A percentile compares a stretch with the other conserved stretches of the same genome.
Conservation (phyloP, 2,329 filamentous ascomycete species). For the Claviceps humidiphila region DNA sequence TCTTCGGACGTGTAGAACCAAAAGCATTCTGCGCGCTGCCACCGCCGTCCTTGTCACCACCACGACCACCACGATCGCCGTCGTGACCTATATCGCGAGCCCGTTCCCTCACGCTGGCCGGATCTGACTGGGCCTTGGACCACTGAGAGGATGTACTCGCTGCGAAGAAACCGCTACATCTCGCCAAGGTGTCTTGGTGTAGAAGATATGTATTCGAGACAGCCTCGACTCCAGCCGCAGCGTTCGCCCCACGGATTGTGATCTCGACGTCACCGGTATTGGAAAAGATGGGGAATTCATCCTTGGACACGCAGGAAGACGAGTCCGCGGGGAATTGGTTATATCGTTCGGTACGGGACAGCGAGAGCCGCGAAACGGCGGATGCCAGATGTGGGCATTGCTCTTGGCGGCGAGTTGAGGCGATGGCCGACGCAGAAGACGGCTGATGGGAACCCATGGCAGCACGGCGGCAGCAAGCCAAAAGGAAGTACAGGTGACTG, state of each 20-base stretch:
- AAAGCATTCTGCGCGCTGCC: neutral
- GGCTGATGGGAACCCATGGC: conserved; percentile 39
- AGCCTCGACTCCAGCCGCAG: conserved; percentile 35
- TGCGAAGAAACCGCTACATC: conserved; percentile 91
- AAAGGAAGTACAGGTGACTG: neutral
- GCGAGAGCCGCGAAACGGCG: conserved; percentile 49
- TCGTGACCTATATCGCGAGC: conserved; percentile 20
- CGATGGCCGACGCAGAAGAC: conserved; percentile 2
- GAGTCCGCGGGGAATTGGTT: conserved; percentile 71
- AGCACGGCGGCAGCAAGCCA: conserved; percentile 31
- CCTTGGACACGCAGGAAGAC: conserved; percentile 57
- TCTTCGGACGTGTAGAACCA: conserved; percentile 19
- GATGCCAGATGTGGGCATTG: conserved; percentile 19
- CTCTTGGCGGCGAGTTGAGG: neutral
- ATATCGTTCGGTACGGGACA: conserved; percentile 53
- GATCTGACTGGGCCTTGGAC: conserved; percentile 26
- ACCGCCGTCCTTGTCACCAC: neutral
- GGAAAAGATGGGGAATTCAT: conserved; percentile 79
- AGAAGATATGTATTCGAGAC: conserved; percentile 55
- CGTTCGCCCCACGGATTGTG: conserved; percentile 47
- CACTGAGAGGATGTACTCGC: conserved; percentile 71
- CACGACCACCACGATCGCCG: neutral
- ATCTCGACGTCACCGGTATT: conserved; percentile 92
- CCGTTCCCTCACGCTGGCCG: conserved; percentile 29
- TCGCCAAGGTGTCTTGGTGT: conserved; percentile 49